Evolutionary conservation across 1,284 basidiomycete genomes (phyloP).

Genomic region (Dichomitus squalens): DNA sequence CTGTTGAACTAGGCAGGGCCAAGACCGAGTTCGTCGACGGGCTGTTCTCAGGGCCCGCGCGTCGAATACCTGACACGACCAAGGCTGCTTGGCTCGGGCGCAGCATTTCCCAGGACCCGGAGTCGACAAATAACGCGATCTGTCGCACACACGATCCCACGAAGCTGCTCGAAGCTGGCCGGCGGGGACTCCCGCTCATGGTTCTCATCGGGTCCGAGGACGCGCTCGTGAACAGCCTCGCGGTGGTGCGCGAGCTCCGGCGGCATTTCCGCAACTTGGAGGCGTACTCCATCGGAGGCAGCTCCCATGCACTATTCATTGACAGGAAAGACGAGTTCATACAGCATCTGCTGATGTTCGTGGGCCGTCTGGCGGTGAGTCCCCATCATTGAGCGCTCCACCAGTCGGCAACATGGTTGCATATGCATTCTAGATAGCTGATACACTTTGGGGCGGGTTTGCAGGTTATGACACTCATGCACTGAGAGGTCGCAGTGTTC

Average conservation of each 20-base stretch:
- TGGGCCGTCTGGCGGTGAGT: conserved; percentile 23
- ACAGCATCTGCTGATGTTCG: conserved; percentile 22
- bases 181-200: conserved; percentile 26
- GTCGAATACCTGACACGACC: conserved; percentile 15
- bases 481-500: conserved; percentile 1
- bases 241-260: conserved; percentile 21
- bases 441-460: not conserved
- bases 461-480: conserved; percentile 24
- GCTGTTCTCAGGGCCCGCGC: conserved; percentile 21
- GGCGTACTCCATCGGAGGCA: conserved; percentile 21
- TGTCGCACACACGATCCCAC: conserved; percentile 21
- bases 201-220: conserved; percentile 25
- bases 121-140: conserved; percentile 10
- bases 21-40: conserved; percentile 25
- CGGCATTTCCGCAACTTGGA: conserved; percentile 26
- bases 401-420: not conserved
- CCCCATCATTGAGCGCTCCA: not conserved
- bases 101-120: conserved; percentile 18
- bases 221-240: conserved; percentile 20
- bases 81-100: conserved; percentile 26
- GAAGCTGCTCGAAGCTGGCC: conserved; percentile 23
- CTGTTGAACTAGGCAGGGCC: conserved; percentile 17
- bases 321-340: conserved; percentile 28
- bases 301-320: conserved; percentile 28
- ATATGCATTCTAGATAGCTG: not conserved